Conservation (phyloP, 1,284 basidiomycete species). For the Ganoderma multipileum region DNA sequence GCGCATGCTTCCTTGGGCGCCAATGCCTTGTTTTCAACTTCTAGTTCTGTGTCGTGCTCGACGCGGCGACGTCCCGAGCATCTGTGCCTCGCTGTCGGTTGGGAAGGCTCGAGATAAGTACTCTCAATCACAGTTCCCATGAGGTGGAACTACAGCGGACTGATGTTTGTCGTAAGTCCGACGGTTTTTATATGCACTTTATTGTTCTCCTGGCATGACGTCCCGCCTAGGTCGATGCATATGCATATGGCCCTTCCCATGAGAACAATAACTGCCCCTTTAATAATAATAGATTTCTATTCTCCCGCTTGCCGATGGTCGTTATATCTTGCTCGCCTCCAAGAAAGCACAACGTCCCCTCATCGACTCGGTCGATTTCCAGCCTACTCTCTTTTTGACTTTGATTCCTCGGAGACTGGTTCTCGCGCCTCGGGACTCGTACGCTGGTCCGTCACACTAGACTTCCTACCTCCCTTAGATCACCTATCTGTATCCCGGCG, state of each 20-base stretch:
- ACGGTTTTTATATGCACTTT: slow-evolving; percentile 1
- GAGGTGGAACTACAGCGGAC: not conserved
- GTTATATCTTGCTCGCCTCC: slow-evolving; percentile 23
- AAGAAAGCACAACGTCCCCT: not conserved
- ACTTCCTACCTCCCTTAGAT: slow-evolving; percentile 7
- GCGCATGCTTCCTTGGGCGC: not conserved
- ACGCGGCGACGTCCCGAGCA: not conserved
- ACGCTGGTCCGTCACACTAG: slow-evolving; percentile 20
- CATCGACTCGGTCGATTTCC: slow-evolving; percentile 25
- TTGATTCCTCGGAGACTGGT: slow-evolving; percentile 23
- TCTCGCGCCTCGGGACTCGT: slow-evolving; percentile 12
- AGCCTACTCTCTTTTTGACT: slow-evolving; percentile 8
- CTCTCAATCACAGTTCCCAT: not conserved
- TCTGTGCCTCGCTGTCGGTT: not conserved
- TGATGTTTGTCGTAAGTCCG: not conserved
- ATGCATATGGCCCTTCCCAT: slow-evolving; percentile 4
- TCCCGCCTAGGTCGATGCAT: not conserved
- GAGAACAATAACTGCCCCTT: slow-evolving; percentile 22
- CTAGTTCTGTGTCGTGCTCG: too few relatives aligned
- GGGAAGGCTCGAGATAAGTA: not conserved
- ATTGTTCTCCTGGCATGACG: slow-evolving; percentile 19
- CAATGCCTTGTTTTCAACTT: not conserved
- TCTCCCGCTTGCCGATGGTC: slow-evolving; percentile 17
- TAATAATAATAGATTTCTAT: slow-evolving; percentile 25
- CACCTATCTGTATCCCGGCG: not conserved